A percentile compares a stretch with the other conserved stretches of the same genome.
These are phyloP conservation scores for Acer saccharum DNA, from an alignment of 345 rosid species.

Conservation along the genomic window DNA sequence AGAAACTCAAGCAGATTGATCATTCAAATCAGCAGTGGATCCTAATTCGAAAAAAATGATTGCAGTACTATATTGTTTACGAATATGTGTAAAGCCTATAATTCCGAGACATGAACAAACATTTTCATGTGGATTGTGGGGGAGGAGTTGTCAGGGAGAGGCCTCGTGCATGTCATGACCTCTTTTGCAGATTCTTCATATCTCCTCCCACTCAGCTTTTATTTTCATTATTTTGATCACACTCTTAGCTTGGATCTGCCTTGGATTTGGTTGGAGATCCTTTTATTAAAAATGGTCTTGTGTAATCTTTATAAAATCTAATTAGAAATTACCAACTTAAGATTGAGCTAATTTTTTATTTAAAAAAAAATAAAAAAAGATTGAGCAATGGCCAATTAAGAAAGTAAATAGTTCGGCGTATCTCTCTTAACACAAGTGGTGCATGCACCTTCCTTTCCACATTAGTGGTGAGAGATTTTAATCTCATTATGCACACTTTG, in stretches of 20 bases:
- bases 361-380: no score
- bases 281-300: not conserved
- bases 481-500: no score
- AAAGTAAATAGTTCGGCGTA: no score
- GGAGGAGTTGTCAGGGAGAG: slow-evolving; percentile 3
- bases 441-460: no score
- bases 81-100: not conserved
- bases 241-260: not conserved
- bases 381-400: no score
- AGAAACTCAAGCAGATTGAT: no score
- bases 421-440: no score
- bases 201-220: not conserved
- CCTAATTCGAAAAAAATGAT: not conserved
- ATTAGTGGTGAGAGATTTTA: no score
- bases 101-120: not conserved
- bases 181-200: slow-evolving; percentile 21
- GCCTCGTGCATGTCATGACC: slow-evolving; percentile 8
- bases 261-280: not conserved
- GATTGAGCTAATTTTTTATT: not conserved
- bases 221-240: not conserved
- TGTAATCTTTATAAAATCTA: no score
- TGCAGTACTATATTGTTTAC: not conserved
- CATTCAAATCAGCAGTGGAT: not conserved
- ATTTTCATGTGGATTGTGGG: slow-evolving; percentile 24
- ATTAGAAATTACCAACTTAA: not conserved